Evolutionary conservation across 2,329 filamentous ascomycete genomes (phyloP), one percentile per base, ranked within the genome.

Genomic region (Tolypocladium tropicale): DNA sequence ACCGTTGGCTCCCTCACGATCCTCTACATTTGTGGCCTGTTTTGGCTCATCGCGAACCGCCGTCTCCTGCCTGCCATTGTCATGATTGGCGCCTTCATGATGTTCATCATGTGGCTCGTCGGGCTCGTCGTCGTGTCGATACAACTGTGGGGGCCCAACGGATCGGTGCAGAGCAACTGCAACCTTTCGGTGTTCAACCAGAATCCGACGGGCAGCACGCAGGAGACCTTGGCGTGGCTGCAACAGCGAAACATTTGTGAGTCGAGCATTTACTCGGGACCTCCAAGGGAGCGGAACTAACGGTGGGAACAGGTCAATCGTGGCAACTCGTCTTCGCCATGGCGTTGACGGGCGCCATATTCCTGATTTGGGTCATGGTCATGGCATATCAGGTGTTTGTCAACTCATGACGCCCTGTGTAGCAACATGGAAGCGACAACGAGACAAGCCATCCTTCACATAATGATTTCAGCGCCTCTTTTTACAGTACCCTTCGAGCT

Each of bases 71-170:
- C 81, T 0, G 76, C 78, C 51, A 82, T 84, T 63, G 81, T 84
- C 65, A 80, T 84, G 72, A 78, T 87, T 23, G 83, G 83, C 57
- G 78, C 78, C 50, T 86, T 87, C 64, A 78, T 86, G 61, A 74
- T 87, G 56, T 86, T 87, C 58, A 75, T 87, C 2, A 71, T 88
- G n/a, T 88, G 83, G 83, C 72, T 86, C 39, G 82, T 85, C 37
- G 84, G 84, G 0, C 72, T 88, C 10, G 76, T 88, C 51, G 80
- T 85, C 48, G 73, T 83, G 6, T 76, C 76, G 18, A 78, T 86
- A 55, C 77, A 86, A 70, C 77, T 88, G 1, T 88, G 82, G 77
- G 83, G 84, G 0, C 79, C 82, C 0, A 63, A 68, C 3, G 82
- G 81, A 10, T 78, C 75, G 33, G 78, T 88, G n/a, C 81, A 77